Evolutionary conservation across 768 basidiomycete genomes (phyloP), one percentile per base, ranked within the genome.

Genomic region (Suillus placidus): DNA sequence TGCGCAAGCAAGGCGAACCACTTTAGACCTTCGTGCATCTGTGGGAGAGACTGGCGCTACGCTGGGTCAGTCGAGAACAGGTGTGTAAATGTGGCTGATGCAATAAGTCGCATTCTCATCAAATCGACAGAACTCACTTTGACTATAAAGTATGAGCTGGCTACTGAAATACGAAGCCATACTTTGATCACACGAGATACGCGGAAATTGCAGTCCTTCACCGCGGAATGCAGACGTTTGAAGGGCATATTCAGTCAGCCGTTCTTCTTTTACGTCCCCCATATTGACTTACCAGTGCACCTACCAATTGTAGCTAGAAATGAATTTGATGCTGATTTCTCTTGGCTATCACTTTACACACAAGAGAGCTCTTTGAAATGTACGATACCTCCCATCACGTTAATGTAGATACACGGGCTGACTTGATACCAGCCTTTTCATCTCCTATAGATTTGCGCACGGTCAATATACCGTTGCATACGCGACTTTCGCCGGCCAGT

Each of bases 171-270:
- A 18, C 73, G 75, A 49, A 78, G 83, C 4, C 73, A 85, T 12
- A 77, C 79, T 0, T 82, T 88, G 47, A 77, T 79, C 40, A 83
- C 88, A 0, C 71, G 77, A 26, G 82, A 89, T 71, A 79, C 82
- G 0, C 81, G 83, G 60, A 75, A 76, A 4, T 71, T 92, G 55
- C 80, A 82, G 43, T 68, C 56, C 13, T 72, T 91, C 18, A 73
- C 87, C 12, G 77, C 79, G 1, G 87, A 90, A 72, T 88, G 84
- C 71, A 88, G 84, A 71, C 80, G 85, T 38, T 71, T 90, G 58
- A 87, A 82, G 68, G 82, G 84, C 43, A 76, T 77, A 2, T 78
- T 82, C 62, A 82, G 88, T 88, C 69, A 64, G 77, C 70, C 35
- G 45, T 42, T 12, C 40, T 60, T 60, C 40, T 12, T 26, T 42